Evolutionary conservation across 1,139 yeast species (phyloP), one percentile per base, ranked within the genome.

Genomic region (Nematodospora anomalae): DNA sequence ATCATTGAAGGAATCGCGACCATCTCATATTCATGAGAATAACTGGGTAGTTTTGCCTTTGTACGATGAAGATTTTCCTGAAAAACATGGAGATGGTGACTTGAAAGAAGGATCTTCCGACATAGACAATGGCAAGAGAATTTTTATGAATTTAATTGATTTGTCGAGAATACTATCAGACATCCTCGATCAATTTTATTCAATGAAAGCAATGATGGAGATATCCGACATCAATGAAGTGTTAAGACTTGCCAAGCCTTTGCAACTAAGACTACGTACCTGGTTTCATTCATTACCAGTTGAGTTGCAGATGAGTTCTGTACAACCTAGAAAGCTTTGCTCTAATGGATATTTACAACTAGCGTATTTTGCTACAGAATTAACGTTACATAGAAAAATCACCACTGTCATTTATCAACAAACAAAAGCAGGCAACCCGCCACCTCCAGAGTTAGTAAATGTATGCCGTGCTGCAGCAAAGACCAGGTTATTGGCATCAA

Each of bases 381-480:
- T 88, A 29, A 83, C 94, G 0, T 64, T 89, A 28, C 96, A 89
- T 57, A 65, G 96, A 32, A 80, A 84, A 49, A 88, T 89, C 33
- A 79, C 88, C 28, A 71, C 86, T 4, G 66, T 79, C 1, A 64
- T 82, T 26, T 62, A 65, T 38, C 61, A 68, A 30, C 76, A 73
- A 41, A 62, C 77, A 1, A 36, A 49, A 13, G 50, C 56, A 2
- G 70, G 70, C 1, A 55, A 58, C 21, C 52, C 60, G 3, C 82
- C 90, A 1, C 74, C 75, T 6, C 79, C 76, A 37, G 74, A 88
- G 36, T 52, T 70, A 38, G 69, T 80, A 3, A 67, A 67, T 30
- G 90, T 89, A 2, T 87, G 96, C 55, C 73, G 96, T 30, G 71
- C 82, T 18, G 96, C 96, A 0, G 96, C 96, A 1, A 79, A 74